Evolutionary conservation across 1,139 yeast species (phyloP).

Genomic region (Taphrina betulina): DNA sequence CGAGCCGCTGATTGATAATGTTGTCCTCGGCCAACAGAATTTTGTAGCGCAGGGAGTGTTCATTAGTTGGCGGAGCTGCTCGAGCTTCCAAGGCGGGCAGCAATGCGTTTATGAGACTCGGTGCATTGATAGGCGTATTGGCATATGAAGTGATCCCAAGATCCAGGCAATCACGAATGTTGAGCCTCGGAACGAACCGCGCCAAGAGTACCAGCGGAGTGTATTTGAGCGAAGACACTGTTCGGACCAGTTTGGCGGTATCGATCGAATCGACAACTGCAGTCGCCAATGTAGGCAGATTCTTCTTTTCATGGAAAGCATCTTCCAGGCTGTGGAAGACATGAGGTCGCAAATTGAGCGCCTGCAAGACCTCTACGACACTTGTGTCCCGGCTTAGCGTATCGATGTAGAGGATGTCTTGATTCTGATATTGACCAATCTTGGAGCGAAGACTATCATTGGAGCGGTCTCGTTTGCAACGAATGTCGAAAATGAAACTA

Average conservation of each 20-base stretch:
- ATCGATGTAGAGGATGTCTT: constrained; percentile 66
- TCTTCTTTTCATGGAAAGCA: constrained; percentile 44
- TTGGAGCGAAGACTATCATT: constrained; percentile 69
- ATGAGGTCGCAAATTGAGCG: constrained; percentile 48
- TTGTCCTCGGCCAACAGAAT: constrained; percentile 84
- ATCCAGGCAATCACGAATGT: constrained; percentile 77
- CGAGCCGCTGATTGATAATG: constrained; percentile 79
- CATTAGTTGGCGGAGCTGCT: constrained; percentile 75
- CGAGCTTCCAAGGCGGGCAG: constrained; percentile 82
- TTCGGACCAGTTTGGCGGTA: constrained; percentile 66
- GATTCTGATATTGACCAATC: constrained; percentile 69
- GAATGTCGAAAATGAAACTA: constrained; percentile 49
- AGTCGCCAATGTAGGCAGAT: constrained; percentile 61
- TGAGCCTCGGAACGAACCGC: constrained; percentile 73
- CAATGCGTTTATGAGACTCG: constrained; percentile 76
- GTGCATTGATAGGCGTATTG: constrained; percentile 78
- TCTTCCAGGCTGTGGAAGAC: constrained; percentile 49
- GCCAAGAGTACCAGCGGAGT: constrained; percentile 76
- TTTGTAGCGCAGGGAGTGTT: constrained; percentile 71
- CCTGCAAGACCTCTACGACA: constrained; percentile 47
- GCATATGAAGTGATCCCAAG: constrained; percentile 86
- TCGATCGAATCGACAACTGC: constrained; percentile 78
- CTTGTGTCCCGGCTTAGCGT: constrained; percentile 42
- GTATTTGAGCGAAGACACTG: constrained; percentile 71
- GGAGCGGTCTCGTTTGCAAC: constrained; percentile 68